phyloP scores from a whole-genome alignment of 192 early-diverging fungal genomes.

The Coemansia sp. region DNA sequence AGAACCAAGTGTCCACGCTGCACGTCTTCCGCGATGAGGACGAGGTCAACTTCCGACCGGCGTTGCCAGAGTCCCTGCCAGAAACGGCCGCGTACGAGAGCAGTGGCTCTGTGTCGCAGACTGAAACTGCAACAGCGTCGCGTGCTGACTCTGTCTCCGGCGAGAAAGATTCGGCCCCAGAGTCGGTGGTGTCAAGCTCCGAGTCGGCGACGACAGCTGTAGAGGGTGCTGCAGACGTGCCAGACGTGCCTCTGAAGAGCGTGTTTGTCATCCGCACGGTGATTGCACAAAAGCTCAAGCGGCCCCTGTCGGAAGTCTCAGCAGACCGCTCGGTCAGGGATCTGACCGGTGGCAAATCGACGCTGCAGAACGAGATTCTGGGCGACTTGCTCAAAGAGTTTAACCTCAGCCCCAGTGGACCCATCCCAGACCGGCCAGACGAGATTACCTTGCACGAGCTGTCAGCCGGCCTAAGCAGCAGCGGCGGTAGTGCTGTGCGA shows the following conservation, averaged over 20 bases:
- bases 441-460: conserved; percentile 83
- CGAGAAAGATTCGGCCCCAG: background rate
- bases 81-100: background rate
- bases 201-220: background rate
- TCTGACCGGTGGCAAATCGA: conserved; percentile 93
- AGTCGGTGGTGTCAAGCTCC: conserved; percentile 1
- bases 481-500: conserved; percentile 18
- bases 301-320: conserved; percentile 72
- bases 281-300: conserved; percentile 92
- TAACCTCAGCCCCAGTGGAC: conserved; percentile 63
- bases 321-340: conserved; percentile 66
- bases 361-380: conserved; percentile 96
- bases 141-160: background rate
- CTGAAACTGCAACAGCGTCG: background rate
- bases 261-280: conserved; percentile 79
- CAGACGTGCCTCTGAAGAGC: conserved; percentile 79
- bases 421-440: conserved; percentile 88
- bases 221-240: conserved; percentile 27
- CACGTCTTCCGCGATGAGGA: conserved; percentile 32
- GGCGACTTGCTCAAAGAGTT: conserved; percentile 96
- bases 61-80: background rate
- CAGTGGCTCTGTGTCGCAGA: background rate
- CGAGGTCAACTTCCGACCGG: conserved; percentile 18
- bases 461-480: conserved; percentile 64
- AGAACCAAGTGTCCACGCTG: conserved; percentile 20